phyloP scores from a whole-genome alignment of 495 filamentous ascomycete genomes.

The Bryoglossum gracile region DNA sequence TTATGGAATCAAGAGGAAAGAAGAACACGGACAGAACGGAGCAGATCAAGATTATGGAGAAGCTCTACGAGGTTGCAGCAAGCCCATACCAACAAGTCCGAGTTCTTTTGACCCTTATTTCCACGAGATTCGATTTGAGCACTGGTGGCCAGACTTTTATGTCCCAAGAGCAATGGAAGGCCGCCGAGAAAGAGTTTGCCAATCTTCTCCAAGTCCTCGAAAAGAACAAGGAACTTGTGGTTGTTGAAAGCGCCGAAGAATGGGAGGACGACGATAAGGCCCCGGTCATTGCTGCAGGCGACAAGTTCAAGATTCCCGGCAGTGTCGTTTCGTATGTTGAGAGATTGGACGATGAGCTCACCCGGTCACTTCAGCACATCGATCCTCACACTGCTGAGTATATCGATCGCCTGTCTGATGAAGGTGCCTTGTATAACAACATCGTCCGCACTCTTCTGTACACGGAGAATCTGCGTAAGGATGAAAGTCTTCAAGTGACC shows the following conservation, averaged over 20 bases:
- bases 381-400: constrained; percentile 99
- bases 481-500: constrained; percentile 60
- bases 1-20: constrained; percentile 92
- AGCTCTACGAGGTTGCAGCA: constrained; percentile 77
- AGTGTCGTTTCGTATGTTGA: constrained; percentile 93
- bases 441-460: constrained; percentile 83
- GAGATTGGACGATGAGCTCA: constrained; percentile 95
- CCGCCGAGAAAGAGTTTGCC: constrained; percentile 77
- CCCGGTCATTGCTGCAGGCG: constrained; percentile 59
- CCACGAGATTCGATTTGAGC: constrained; percentile 89
- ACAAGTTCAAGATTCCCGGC: constrained; percentile 79
- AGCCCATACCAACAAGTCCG: constrained; percentile 93
- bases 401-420: constrained; percentile 87
- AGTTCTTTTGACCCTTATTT: constrained; percentile 84
- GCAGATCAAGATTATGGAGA: constrained; percentile 97
- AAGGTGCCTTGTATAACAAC: constrained; percentile 85
- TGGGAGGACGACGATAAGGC: constrained; percentile 98
- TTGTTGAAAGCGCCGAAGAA: constrained; percentile 88
- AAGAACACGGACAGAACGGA: constrained; percentile 96
- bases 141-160: constrained; percentile 77
- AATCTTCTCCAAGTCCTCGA: constrained; percentile 74
- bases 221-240: constrained; percentile 64
- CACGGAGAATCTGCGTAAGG: constrained; percentile 67
- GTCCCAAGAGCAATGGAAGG: constrained; percentile 95
- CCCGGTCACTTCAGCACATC: constrained; percentile 88